Evolutionary conservation across 768 basidiomycete species (phyloP), one percentile per base, ranked within the genome.

Genomic region (Leccinellum rugosiceps): DNA sequence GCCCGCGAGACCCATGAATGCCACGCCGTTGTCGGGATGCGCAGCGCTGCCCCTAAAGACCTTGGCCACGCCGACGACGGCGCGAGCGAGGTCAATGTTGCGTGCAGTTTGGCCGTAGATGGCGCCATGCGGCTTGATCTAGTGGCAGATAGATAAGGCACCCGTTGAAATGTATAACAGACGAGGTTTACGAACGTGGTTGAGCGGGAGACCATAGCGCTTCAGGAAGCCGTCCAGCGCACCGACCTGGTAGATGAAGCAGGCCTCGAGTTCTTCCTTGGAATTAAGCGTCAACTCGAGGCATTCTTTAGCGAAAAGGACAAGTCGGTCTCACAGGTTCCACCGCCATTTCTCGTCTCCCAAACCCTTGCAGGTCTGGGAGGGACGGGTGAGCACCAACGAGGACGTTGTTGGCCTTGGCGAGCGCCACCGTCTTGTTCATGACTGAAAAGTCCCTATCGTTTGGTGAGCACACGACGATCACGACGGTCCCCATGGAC

Each of bases 221-320:
- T 78, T 80, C 53, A 88, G 71, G 68, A 88, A 87, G 0, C 83
- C 85, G 4, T 67, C 71, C 7, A 88, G 69, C 0, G 86, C 84
- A n/a, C 85, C 86, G 30, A 86, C 80, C 74, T 88, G 87, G 63
- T 86, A 87, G 5, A 83, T 75, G 58, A 87, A 82, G 64, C 82
- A 83, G 25, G 80, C 75, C 7, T 71, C 73, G 32, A 87, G 76
- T 58, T 85, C 83, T 3, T 81, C 80, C 81, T 86, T 21, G n/a
- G 21, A 30, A 25, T 31, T 3, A 9, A 3, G 3, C 0, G 8
- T 45, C 31, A 51, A n/a, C n/a, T 4, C 9, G 1, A 4, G 6
- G 13, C 10, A 25, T 9, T 9, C 10, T 19, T 43, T 43, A 19
- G 19, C n/a, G 10, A 11, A 43, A 34, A 34, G 14, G 3, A 11